Conservation (phyloP, 2,329 filamentous ascomycete genomes). For the Fusarium bulbicola region DNA sequence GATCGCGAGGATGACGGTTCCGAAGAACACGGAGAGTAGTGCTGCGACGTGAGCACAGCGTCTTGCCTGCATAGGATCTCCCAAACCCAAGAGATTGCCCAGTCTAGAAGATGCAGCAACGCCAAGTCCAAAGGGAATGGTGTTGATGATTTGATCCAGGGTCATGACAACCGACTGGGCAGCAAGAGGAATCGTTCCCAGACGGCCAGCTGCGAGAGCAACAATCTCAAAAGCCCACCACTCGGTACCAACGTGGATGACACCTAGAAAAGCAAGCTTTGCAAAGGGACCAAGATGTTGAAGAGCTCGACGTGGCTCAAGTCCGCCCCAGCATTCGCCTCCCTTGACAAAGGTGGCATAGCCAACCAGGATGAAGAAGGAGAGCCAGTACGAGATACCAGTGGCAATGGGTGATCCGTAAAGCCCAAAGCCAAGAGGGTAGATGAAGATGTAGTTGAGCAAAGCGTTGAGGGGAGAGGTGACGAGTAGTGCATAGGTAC, state of each 20-base stretch:
- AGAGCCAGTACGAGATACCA: slow-evolving; percentile 86
- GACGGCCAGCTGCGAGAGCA: slow-evolving; percentile 79
- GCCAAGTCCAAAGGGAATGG: slow-evolving; percentile 86
- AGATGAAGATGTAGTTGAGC: slow-evolving; percentile 83
- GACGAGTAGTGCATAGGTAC: slow-evolving; percentile 83
- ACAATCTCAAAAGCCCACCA: slow-evolving; percentile 98
- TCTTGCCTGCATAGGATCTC: slow-evolving; percentile 70
- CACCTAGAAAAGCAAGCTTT: slow-evolving; percentile 76
- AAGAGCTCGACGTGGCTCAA: slow-evolving; percentile 68
- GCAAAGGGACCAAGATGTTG: slow-evolving; percentile 76
- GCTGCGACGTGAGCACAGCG: slow-evolving; percentile 80
- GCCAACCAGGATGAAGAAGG: slow-evolving; percentile 77
- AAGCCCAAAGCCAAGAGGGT: slow-evolving; percentile 75
- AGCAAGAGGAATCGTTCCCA: slow-evolving; percentile 82
- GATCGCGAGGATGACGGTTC: slow-evolving; percentile 70
- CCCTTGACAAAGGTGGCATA: slow-evolving; percentile 78
- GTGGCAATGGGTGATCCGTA: slow-evolving; percentile 85
- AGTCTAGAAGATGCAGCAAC: slow-evolving; percentile 82
- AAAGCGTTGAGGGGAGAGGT: slow-evolving; percentile 83
- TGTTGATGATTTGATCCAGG: slow-evolving; percentile 83
- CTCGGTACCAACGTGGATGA: slow-evolving; percentile 87
- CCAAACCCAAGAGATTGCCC: slow-evolving; percentile 80
- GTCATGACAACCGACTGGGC: slow-evolving; percentile 93
- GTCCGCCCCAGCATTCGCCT: slow-evolving; percentile 82
- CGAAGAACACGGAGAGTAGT: slow-evolving; percentile 74